phyloP scores from a whole-genome alignment of 345 rosid genomes.

The Salix udensis region DNA sequence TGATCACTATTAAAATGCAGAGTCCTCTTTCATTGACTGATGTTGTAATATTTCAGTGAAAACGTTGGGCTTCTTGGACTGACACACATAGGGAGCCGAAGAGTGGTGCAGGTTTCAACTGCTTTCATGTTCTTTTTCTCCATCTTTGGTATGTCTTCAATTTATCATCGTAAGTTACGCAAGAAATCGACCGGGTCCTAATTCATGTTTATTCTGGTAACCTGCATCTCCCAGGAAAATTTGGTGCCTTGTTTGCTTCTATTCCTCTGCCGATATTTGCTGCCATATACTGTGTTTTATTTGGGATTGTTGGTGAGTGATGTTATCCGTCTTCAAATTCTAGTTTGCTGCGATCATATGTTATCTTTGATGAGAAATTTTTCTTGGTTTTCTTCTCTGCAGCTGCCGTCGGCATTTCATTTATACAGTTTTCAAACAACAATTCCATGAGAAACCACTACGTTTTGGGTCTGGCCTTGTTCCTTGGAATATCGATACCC shows the following conservation, averaged over 20 bases:
- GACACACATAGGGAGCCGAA: constrained; percentile 87
- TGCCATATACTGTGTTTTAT: constrained; percentile 79
- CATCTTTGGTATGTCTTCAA: constrained; percentile 65
- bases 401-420: constrained; percentile 87
- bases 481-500: constrained; percentile 81
- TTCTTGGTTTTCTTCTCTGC: constrained; percentile 4
- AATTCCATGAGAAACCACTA: constrained; percentile 91
- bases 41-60: constrained; percentile 56
- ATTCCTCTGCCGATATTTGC: constrained; percentile 91
- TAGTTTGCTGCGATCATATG: neutral
- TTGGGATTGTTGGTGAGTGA: constrained; percentile 87
- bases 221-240: constrained; percentile 57
- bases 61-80: constrained; percentile 93
- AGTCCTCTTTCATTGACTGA: neutral
- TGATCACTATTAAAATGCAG: neutral
- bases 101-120: constrained; percentile 90
- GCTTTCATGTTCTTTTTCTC: constrained; percentile 97
- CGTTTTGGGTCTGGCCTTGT: constrained; percentile 72
- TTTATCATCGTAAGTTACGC: neutral
- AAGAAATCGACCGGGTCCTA: neutral
- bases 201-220: neutral
- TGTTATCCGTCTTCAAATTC: neutral
- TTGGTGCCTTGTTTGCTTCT: constrained; percentile 96
- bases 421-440: constrained; percentile 72
- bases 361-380: neutral